phyloP scores from a whole-genome alignment of 139 green algal genomes.

The Choricystis sp. region DNA sequence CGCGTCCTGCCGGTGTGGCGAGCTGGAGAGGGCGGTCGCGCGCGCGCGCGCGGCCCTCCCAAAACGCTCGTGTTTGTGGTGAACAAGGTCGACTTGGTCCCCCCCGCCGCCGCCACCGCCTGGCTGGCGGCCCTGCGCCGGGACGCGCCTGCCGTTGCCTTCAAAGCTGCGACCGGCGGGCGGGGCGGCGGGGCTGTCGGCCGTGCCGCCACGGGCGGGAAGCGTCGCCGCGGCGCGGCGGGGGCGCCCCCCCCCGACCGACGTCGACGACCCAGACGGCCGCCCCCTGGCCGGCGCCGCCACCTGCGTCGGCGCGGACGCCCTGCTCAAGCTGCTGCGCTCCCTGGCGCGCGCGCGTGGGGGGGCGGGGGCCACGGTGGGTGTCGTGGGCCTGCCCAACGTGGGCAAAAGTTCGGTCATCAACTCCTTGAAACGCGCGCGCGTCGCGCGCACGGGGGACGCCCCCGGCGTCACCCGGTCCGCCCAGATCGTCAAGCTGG shows the following conservation, averaged over 20 bases:
- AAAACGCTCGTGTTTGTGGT: conserved; percentile 93
- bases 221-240: neutral
- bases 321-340: conserved; percentile 82
- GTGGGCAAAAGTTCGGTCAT: conserved; percentile 95
- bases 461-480: conserved; percentile 68
- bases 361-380: conserved; percentile 78
- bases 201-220: neutral
- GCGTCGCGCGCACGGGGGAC: conserved; percentile 68
- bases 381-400: conserved; percentile 93
- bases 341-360: conserved; percentile 25
- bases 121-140: conserved; percentile 91
- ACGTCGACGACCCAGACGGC: neutral
- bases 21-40: conserved; percentile 80
- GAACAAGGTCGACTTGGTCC: conserved; percentile 98
- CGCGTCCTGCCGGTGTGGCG: conserved; percentile 65
- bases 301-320: conserved; percentile 73
- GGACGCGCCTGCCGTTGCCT: conserved; percentile 86
- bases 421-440: conserved; percentile 84
- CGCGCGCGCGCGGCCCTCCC: conserved; percentile 31
- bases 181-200: conserved; percentile 28
- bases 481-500: conserved; percentile 84
- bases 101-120: conserved; percentile 58
- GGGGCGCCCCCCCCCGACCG: too few relatives aligned
- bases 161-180: conserved; percentile 92
- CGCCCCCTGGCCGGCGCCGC: neutral